phyloP scores from a whole-genome alignment of 2,329 filamentous ascomycete genomes.

The Paecilomyces formosus region DNA sequence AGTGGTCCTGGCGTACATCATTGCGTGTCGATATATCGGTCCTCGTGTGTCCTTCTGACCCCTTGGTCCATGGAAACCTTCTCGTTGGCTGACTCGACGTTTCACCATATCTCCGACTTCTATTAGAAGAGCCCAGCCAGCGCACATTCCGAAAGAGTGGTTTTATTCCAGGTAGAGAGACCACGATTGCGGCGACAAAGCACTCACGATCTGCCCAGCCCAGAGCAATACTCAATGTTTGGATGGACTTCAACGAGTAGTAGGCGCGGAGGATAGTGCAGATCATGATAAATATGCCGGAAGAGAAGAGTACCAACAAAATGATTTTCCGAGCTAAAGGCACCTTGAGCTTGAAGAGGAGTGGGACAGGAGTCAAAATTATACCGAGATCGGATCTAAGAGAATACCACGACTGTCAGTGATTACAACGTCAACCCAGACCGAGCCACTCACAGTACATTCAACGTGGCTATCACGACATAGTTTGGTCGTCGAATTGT shows the following conservation, averaged over 20 bases:
- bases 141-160: conserved; percentile 13
- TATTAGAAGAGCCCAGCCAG: conserved; percentile 8
- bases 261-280: conserved; percentile 17
- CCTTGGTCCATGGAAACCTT: background rate
- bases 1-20: background rate
- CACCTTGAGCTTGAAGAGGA: conserved; percentile 13
- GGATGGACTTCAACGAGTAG: conserved; percentile 16
- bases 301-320: conserved; percentile 16
- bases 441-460: conserved; percentile 8
- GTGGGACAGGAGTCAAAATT: conserved; percentile 14
- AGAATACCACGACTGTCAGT: background rate
- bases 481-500: conserved; percentile 14
- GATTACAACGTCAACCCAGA: background rate
- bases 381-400: conserved; percentile 13
- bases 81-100: background rate
- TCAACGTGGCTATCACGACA: conserved; percentile 11
- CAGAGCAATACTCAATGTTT: conserved; percentile 12
- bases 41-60: background rate
- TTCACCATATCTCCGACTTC: conserved; percentile 5
- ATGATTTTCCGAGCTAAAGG: conserved; percentile 13
- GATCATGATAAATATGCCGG: conserved; percentile 20
- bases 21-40: background rate
- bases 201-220: conserved; percentile 18
- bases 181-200: conserved; percentile 17
- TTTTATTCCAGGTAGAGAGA: conserved; percentile 17